Conservation (phyloP, 1,139 yeast species). For the Yamadazyma buinensis region DNA sequence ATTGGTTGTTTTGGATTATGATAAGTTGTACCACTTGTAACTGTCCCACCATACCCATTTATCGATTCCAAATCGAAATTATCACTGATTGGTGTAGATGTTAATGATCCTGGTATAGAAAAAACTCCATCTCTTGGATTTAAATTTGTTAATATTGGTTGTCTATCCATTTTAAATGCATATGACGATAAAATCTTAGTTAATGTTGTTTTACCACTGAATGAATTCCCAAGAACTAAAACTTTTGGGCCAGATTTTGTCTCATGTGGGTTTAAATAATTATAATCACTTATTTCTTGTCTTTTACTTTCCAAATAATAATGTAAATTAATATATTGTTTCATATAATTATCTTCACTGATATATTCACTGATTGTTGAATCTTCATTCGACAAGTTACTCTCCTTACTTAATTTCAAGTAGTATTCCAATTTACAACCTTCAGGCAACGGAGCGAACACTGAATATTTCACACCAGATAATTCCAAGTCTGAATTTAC, state of each 20-base stretch:
- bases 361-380: constrained; percentile 52
- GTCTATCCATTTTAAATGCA: constrained; percentile 65
- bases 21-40: constrained; percentile 78
- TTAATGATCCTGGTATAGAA: constrained; percentile 77
- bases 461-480: constrained; percentile 55
- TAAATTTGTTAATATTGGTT: constrained; percentile 71
- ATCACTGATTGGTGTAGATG: constrained; percentile 84
- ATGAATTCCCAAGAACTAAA: constrained; percentile 67
- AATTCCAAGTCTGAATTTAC: constrained; percentile 60
- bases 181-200: constrained; percentile 69
- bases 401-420: constrained; percentile 47
- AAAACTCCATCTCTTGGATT: constrained; percentile 80
- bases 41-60: constrained; percentile 76
- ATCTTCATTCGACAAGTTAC: constrained; percentile 26
- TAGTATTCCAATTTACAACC: constrained; percentile 52
- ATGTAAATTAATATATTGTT: constrained; percentile 63
- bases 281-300: constrained; percentile 27
- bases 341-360: constrained; percentile 69
- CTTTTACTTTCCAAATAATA: constrained; percentile 70
- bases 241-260: constrained; percentile 57
- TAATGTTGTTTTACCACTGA: constrained; percentile 76
- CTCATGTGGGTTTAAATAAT: constrained; percentile 15
- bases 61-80: constrained; percentile 71
- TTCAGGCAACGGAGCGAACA: constrained; percentile 51
- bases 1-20: constrained; percentile 87